Conservation (phyloP, 176 grass and related monocot genomes). For the Eragrostis curvula region DNA sequence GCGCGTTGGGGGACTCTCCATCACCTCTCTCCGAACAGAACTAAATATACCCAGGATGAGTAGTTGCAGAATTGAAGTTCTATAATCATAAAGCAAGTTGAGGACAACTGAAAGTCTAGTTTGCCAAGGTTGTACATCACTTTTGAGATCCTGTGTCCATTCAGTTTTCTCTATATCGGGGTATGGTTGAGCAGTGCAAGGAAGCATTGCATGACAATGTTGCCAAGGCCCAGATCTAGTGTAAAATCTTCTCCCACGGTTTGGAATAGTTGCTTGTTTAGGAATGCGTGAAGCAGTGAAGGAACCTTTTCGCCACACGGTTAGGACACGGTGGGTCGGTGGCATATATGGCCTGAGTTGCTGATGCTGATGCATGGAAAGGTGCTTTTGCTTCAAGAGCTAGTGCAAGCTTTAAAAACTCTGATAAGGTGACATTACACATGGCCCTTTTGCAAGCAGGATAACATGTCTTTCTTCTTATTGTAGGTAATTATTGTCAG, state of each 20-base stretch:
- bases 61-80: neutral
- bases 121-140: neutral
- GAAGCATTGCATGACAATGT: slow-evolving; percentile 16
- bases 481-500: neutral
- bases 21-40: neutral
- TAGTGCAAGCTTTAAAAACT: neutral
- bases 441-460: slow-evolving; percentile 1
- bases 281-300: neutral
- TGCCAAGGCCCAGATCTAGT: neutral
- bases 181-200: slow-evolving; percentile 24
- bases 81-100: slow-evolving; percentile 26
- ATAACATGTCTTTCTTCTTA: neutral
- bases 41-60: slow-evolving; percentile 11
- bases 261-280: neutral
- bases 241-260: neutral
- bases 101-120: slow-evolving; percentile 37
- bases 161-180: slow-evolving; percentile 11
- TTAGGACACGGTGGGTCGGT: neutral
- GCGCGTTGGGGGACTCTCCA: neutral
- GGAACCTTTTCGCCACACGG: neutral
- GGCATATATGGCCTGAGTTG: neutral
- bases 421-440: neutral
- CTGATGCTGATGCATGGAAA: neutral
- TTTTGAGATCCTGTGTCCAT: slow-evolving; percentile 33
- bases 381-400: neutral